Evolutionary conservation across 164 flowering plant species (phyloP).

Genomic region (Magnolia sinica): DNA sequence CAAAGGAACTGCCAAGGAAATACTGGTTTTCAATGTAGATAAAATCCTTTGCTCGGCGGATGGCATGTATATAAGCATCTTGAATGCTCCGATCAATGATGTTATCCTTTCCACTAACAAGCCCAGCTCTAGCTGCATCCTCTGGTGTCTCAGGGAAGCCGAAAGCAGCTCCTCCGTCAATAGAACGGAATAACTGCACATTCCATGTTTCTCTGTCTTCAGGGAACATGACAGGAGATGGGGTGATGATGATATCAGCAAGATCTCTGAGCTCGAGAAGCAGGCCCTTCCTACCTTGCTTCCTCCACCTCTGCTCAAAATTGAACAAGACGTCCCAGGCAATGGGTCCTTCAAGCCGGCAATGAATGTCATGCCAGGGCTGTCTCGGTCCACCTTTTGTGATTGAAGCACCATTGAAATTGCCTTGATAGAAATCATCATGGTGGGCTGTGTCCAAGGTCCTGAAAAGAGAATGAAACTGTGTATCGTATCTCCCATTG

Average conservation of each 20-base stretch:
- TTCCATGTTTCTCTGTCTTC: slow-evolving; percentile 68
- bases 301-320: slow-evolving; percentile 78
- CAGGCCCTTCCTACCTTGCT: slow-evolving; percentile 52
- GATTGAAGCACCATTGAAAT: slow-evolving; percentile 46
- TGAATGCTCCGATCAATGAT: slow-evolving; percentile 72
- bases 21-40: slow-evolving; percentile 75
- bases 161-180: slow-evolving; percentile 73
- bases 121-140: slow-evolving; percentile 56
- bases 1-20: slow-evolving; percentile 67
- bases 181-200: slow-evolving; percentile 67
- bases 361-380: slow-evolving; percentile 86
- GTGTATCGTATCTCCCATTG: slow-evolving; percentile 74
- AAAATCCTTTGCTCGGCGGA: slow-evolving; percentile 64
- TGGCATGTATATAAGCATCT: slow-evolving; percentile 72
- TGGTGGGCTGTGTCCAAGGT: slow-evolving; percentile 54
- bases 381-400: slow-evolving; percentile 72
- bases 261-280: slow-evolving; percentile 40
- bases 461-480: slow-evolving; percentile 53
- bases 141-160: slow-evolving; percentile 62
- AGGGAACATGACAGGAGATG: slow-evolving; percentile 45
- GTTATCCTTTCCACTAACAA: slow-evolving; percentile 57
- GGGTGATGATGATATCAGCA: slow-evolving; percentile 39
- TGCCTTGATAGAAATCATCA: slow-evolving; percentile 70
- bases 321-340: slow-evolving; percentile 81
- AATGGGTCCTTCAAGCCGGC: slow-evolving; percentile 57